Evolutionary conservation across 2,329 filamentous ascomycete species (phyloP).

Genomic region (Juglanconis juglandina): DNA sequence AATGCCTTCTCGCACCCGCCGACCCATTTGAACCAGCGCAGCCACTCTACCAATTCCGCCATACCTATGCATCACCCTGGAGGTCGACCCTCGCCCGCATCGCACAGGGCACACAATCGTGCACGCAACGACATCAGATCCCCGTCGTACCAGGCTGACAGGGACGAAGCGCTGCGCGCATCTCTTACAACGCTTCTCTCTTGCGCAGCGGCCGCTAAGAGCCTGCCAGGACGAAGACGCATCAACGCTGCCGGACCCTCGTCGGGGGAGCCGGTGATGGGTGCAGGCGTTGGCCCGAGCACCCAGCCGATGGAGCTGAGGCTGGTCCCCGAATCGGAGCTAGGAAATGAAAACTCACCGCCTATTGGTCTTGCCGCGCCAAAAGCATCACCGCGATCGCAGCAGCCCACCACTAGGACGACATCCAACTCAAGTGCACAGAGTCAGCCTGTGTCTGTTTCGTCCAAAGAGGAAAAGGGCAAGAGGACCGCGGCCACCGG

Average conservation of each 20-base stretch:
- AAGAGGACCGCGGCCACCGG: slow-evolving; percentile 43
- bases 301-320: slow-evolving; percentile 56
- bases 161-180: slow-evolving; percentile 87
- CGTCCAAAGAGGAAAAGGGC: slow-evolving; percentile 39
- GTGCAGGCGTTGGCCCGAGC: slow-evolving; percentile 41
- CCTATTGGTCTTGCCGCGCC: slow-evolving; percentile 21
- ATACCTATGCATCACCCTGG: slow-evolving; percentile 42
- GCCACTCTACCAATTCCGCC: slow-evolving; percentile 47
- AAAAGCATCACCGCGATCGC: slow-evolving; percentile 18
- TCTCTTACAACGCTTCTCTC: slow-evolving; percentile 93
- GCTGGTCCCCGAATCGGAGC: slow-evolving; percentile 58
- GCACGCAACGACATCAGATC: slow-evolving; percentile 62
- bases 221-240: slow-evolving; percentile 64
- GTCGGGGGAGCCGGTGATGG: slow-evolving; percentile 26
- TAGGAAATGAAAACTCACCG: slow-evolving; percentile 38
- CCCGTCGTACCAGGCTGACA: slow-evolving; percentile 75
- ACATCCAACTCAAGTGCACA: slow-evolving; percentile 30
- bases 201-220: slow-evolving; percentile 86
- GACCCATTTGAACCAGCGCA: slow-evolving; percentile 43
- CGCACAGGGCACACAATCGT: slow-evolving; percentile 47
- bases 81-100: slow-evolving; percentile 32
- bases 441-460: slow-evolving; percentile 24
- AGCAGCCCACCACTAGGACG: slow-evolving; percentile 20
- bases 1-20: slow-evolving; percentile 90
- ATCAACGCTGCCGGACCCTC: slow-evolving; percentile 32